phyloP scores from a whole-genome alignment of 1,284 basidiomycete genomes.

The Rhodotorula sp. region DNA sequence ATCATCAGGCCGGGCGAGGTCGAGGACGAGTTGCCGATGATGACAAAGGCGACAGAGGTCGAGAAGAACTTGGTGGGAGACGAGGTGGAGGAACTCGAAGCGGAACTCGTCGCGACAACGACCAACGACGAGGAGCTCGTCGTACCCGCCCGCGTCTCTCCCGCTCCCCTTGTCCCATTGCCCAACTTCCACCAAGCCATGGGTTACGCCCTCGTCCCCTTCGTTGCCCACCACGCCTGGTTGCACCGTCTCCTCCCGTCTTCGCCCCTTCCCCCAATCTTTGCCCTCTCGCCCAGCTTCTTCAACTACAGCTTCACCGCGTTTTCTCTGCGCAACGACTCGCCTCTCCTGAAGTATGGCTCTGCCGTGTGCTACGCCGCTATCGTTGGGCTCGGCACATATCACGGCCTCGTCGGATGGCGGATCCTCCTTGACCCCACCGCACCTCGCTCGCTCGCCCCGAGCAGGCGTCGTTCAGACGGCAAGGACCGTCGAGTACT shows the following conservation, averaged over 20 bases:
- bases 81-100: constrained; percentile 19
- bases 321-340: constrained; percentile 31
- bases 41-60: background rate
- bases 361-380: constrained; percentile 30
- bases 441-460: constrained; percentile 24
- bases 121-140: constrained; percentile 19
- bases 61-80: constrained; percentile 14
- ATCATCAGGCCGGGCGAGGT: background rate
- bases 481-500: background rate
- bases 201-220: constrained; percentile 42
- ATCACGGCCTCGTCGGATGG: constrained; percentile 39
- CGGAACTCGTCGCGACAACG: constrained; percentile 10
- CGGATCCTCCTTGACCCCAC: constrained; percentile 26
- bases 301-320: constrained; percentile 41
- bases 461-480: constrained; percentile 6
- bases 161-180: background rate
- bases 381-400: constrained; percentile 25
- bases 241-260: constrained; percentile 41
- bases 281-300: constrained; percentile 40
- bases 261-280: constrained; percentile 23
- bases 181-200: constrained; percentile 33
- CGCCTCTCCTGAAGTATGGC: constrained; percentile 11
- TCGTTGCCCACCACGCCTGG: constrained; percentile 35
- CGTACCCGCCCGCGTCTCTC: constrained; percentile 8
- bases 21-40: background rate